Base-by-base conservation (phyloP, 441 rosid genomes). In the Gossypium trilobum region DNA sequence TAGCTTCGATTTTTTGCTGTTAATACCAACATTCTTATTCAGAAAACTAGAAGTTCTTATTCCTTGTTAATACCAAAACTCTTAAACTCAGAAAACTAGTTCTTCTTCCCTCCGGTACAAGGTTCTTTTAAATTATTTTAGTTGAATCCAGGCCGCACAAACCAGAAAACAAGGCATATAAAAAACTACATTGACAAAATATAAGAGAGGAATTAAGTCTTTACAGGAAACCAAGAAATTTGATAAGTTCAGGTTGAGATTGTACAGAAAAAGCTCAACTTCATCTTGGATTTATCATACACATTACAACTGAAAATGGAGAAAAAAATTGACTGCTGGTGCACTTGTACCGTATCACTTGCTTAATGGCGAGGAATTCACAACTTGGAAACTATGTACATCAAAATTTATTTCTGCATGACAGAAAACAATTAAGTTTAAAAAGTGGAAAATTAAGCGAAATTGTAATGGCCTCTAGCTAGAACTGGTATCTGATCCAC, bases 361-460 rank as follows among this genome's bases (percentile, higher is more conserved):
- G 31, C 62, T 54, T 36, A 25, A 19, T 10, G 63, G 36, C 52
- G 52, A 70, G 19, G 63, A 55, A 55, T 5, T 14, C 44, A 7
- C 29, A 19, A 55, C 51, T 5, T 20, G 51, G 62, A 33, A 33
- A 31, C 73, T 36, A 29, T 20, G 39, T 44, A 44, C 57, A 10
- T 70, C 31, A 11, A 27, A 33, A 25, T 22, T 74, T 56, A 23
- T 63, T 59, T 46, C 74, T 72, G 61, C 75, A 72, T 19, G 4
- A 61, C 10, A 59, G 74, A 44, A 72, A 48, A 17, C 20, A 36
- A 20, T 42, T 39, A 33, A 55, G 64, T 70, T 55, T 8, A 14
- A n/a, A 36, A 70, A 22, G 52, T 31, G 20, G 25, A 29, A 16
- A 17, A 29, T 17, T 13, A 4, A 29, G 29, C 11, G 9, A 27